phyloP scores from a whole-genome alignment of 257 asterid species.

The Plectranthus barbatus region DNA sequence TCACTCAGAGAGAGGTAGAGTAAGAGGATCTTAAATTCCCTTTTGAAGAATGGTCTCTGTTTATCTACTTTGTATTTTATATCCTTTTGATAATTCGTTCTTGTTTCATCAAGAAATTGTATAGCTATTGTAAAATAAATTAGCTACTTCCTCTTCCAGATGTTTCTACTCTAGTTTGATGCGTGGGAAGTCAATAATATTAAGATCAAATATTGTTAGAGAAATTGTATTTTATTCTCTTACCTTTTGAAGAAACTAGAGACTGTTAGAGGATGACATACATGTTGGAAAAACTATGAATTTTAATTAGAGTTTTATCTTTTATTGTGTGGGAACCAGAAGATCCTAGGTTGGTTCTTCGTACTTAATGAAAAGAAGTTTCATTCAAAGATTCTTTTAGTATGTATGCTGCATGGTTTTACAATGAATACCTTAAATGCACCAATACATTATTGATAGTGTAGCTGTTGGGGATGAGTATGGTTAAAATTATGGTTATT shows the following conservation, averaged over 20 bases:
- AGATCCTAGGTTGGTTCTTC: neutral
- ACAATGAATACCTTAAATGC: neutral
- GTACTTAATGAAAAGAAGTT: neutral
- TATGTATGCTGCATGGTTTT: neutral
- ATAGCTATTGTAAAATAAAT: neutral
- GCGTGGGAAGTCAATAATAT: neutral
- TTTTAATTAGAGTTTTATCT: neutral
- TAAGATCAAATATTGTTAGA: neutral
- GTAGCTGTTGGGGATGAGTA: neutral
- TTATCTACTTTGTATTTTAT: neutral
- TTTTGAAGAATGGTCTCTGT: neutral
- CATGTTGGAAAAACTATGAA: no score
- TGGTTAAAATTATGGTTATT: no score
- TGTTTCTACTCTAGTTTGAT: neutral
- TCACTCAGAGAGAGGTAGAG: conserved; percentile 90
- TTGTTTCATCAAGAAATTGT: neutral
- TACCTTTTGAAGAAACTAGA: neutral
- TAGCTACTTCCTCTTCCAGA: neutral
- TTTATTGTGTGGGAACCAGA: neutral
- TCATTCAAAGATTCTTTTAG: neutral
- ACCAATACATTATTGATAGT: neutral
- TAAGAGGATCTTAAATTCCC: neutral
- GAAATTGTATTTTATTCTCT: neutral
- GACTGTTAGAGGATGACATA: neutral
- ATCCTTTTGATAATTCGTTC: neutral